Percentiles rank a stretch among this genome's conserved stretches.
phyloP scores from a whole-genome alignment of 2,329 filamentous ascomycete genomes.

The Amauroascus niger region DNA sequence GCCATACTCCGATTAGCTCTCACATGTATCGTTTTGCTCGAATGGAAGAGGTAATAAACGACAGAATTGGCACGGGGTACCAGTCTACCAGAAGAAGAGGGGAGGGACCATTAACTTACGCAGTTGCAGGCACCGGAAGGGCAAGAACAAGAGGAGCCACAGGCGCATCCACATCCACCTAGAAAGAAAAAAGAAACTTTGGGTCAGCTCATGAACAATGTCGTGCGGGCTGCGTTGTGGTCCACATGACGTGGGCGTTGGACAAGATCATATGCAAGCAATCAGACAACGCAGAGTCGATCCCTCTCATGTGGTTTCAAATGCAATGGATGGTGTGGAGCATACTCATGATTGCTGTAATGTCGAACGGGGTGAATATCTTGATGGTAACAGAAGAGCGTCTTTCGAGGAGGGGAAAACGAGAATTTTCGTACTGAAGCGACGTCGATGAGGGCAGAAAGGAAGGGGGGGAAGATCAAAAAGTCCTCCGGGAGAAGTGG shows the following conservation, averaged over 20 bases:
- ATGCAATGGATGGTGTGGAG: slow-evolving; percentile 3
- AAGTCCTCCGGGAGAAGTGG: neutral
- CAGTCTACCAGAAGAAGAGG: too few relatives aligned
- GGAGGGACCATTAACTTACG: slow-evolving; percentile 24
- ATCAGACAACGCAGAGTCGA: slow-evolving; percentile 6
- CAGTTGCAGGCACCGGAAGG: slow-evolving; percentile 34
- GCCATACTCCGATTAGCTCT: neutral
- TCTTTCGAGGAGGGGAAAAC: neutral
- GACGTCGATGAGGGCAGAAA: neutral
- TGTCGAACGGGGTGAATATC: neutral
- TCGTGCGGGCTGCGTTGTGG: neutral
- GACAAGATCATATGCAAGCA: slow-evolving; percentile 7
- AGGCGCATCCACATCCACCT: slow-evolving; percentile 34
- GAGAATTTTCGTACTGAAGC: too few relatives aligned
- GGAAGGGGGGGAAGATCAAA: neutral
- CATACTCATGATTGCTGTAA: slow-evolving; percentile 12
- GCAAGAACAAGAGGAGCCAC: slow-evolving; percentile 35
- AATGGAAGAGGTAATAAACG: too few relatives aligned
- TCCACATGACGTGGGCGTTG: slow-evolving; percentile 9
- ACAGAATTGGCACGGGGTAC: too few relatives aligned
- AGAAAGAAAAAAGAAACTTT: neutral
- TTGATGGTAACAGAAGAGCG: neutral
- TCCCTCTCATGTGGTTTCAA: neutral
- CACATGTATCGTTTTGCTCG: neutral
- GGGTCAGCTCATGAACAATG: slow-evolving; percentile 3